Evolutionary conservation across 345 rosid genomes (phyloP).

Genomic region (Rhizophora mangle): DNA sequence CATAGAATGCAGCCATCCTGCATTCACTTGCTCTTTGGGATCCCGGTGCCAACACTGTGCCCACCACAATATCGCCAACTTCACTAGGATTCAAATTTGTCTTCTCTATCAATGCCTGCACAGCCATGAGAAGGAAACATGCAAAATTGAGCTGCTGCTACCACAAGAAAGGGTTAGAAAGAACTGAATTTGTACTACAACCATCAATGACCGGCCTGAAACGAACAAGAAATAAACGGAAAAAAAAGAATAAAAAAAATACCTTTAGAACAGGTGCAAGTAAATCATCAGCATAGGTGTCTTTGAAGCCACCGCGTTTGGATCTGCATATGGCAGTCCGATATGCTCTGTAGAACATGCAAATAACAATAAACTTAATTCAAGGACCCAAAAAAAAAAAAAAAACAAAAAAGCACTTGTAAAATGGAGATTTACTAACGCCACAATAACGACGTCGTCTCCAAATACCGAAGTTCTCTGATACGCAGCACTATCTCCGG

Average conservation of each 20-base stretch:
- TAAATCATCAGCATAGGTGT: constrained; percentile 78
- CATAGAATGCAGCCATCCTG: constrained; percentile 97
- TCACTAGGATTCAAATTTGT: constrained; percentile 78
- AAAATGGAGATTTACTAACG: constrained; percentile 44
- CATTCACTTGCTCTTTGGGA: constrained; percentile 91
- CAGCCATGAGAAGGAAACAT: not conserved
- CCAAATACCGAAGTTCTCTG: constrained; percentile 70
- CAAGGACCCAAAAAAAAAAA: not conserved
- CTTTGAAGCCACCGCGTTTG: constrained; percentile 88
- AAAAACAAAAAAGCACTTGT: not conserved
- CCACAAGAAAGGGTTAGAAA: not conserved
- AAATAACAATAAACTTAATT: not conserved
- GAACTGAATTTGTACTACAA: not conserved
- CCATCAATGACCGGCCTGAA: not conserved
- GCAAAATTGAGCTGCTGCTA: too few species aligned
- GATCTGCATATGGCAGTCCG: constrained; percentile 83
- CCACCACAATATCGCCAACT: constrained; percentile 97
- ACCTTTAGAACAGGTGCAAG: constrained; percentile 86
- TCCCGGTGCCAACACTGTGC: constrained; percentile 85
- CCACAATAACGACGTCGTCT: constrained; percentile 86
- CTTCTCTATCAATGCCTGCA: constrained; percentile 80
- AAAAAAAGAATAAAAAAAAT: not conserved
- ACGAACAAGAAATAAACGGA: not conserved
- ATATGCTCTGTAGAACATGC: constrained; percentile 47
- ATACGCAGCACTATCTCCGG: constrained; percentile 93